phyloP scores from a whole-genome alignment of 371 early-diverging fungal species.

The Paraphysoderma sedebokerense region DNA sequence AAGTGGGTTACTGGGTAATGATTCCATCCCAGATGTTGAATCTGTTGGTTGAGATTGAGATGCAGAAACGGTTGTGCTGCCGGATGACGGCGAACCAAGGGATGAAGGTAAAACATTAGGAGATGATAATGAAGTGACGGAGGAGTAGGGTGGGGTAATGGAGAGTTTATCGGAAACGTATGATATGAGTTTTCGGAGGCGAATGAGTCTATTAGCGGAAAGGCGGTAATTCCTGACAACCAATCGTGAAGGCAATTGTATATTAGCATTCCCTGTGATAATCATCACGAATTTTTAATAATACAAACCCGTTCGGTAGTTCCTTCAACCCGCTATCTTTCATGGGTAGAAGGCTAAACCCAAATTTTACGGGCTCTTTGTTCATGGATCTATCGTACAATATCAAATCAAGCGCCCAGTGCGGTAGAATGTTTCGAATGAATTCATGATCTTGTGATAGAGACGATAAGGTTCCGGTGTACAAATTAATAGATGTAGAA shows the following conservation, averaged over 20 bases:
- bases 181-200: constrained; percentile 61
- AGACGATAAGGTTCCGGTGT: constrained; percentile 45
- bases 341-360: constrained; percentile 56
- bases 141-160: constrained; percentile 18
- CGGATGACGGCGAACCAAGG: background rate
- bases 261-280: too few species aligned
- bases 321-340: constrained; percentile 32
- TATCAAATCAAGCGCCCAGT: constrained; percentile 26
- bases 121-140: too few species aligned
- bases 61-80: background rate
- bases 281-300: background rate
- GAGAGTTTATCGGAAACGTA: constrained; percentile 64
- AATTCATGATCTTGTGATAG: constrained; percentile 27
- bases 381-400: constrained; percentile 35
- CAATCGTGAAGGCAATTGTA: too few species aligned
- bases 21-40: constrained; percentile 8
- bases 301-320: constrained; percentile 36
- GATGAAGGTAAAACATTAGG: constrained; percentile 11
- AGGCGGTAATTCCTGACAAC: constrained; percentile 48
- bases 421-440: constrained; percentile 21
- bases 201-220: constrained; percentile 66
- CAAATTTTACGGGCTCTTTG: constrained; percentile 65
- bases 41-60: constrained; percentile 5
- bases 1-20: constrained; percentile 8
- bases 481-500: constrained; percentile 51